Base-by-base conservation (phyloP, 192 early-diverging fungal species). In the Entrophospora sp. region DNA sequence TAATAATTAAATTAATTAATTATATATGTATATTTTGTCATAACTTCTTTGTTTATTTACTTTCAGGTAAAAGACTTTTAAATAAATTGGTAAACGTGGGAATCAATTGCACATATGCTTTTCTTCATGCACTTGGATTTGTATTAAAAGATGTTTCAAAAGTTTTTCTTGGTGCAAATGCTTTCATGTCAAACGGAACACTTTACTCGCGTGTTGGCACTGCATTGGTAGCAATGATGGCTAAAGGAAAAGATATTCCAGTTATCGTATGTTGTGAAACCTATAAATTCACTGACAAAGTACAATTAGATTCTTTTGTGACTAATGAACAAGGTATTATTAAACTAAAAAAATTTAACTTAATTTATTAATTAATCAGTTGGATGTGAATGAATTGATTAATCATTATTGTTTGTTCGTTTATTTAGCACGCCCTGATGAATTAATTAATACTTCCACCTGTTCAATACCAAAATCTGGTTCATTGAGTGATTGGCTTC, bases 201-300 rank as follows among this genome's bases (percentile, higher is more conserved):
- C 73, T 96, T 58, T 85, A 97, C 69, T 88, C 92, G 12, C 85
- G 95, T 31, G 85, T 88, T 2, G 95, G 95, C 12, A 95, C 93
- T 4, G 86, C 97, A 18, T 80, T 92, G 67, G 90, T 96, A 5
- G 89, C 91, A 7, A 90, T 96, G 87, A 81, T 88, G 28, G 97
- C 97, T 0, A 83, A 85, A 63, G 89, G 91, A 45, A 81, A 79
- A 49, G 83, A 91, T 71, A 83, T 97, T n/a, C 95, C 95, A 6
- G 93, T 99, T 22, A 94, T 99, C 75, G 91, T 93, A 5, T 81
- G 88, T 56, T 94, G 94, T 71, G 95, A 97, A 74, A 91, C 88
- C 2, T 96, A 95, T 77, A 99, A 99, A 79, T 98, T 99, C 65
- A 86, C 85, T 60, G 91, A 96, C 40, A 79, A 85, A 12, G 89